phyloP scores from a whole-genome alignment of 2,329 filamentous ascomycete species.

The Pseudodiploospora longispora region DNA sequence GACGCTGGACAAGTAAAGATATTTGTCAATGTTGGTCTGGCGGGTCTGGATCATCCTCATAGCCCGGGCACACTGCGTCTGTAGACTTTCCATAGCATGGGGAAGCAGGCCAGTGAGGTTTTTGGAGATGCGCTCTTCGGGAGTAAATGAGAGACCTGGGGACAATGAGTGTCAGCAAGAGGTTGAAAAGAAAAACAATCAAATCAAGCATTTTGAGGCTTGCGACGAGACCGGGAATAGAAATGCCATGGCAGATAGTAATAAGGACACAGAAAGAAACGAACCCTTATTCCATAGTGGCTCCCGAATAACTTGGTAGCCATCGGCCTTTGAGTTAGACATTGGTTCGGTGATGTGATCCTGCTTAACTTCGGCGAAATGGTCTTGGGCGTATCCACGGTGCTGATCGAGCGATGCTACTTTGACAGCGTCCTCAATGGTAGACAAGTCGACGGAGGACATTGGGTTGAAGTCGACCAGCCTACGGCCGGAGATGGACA shows the following conservation, averaged over 20 bases:
- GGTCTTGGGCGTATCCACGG: constrained; percentile 50
- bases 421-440: constrained; percentile 53
- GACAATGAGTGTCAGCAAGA: not conserved
- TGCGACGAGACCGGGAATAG: no score
- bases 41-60: constrained; percentile 68
- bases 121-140: constrained; percentile 54
- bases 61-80: constrained; percentile 56
- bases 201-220: not conserved
- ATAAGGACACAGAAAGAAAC: not conserved
- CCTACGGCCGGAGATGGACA: constrained; percentile 42
- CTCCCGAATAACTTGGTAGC: constrained; percentile 54
- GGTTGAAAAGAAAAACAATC: not conserved
- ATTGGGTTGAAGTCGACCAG: constrained; percentile 47
- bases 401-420: constrained; percentile 52
- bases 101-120: constrained; percentile 60
- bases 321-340: constrained; percentile 41
- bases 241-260: no score
- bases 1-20: constrained; percentile 70
- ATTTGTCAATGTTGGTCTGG: constrained; percentile 68
- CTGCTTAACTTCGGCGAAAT: constrained; percentile 49
- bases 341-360: constrained; percentile 45
- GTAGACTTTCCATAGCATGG: constrained; percentile 52
- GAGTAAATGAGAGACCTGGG: constrained; percentile 54
- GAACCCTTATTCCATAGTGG: constrained; percentile 59
- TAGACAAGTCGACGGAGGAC: constrained; percentile 46